Percentiles rank a stretch among this genome's conserved stretches.
phyloP scores from a whole-genome alignment of 345 rosid species.

The Viola odorata region DNA sequence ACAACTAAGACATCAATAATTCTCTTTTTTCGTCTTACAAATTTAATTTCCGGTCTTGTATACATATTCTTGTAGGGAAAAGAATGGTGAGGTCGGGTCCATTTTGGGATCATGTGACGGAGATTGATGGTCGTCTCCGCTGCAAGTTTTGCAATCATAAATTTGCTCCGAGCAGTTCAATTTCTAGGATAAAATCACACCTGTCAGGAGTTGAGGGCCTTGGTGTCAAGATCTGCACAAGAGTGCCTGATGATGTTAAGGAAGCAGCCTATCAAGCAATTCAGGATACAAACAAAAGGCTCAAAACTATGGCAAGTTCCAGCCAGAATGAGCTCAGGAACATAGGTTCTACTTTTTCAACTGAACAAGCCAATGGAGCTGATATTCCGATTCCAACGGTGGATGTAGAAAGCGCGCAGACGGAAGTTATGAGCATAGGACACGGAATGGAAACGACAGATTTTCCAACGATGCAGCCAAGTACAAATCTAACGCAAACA shows the following conservation, averaged over 20 bases:
- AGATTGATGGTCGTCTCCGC: neutral
- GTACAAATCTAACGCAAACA: too few relatives aligned
- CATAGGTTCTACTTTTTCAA: neutral
- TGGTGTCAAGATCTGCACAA: conserved; percentile 2
- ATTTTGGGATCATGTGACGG: conserved; percentile 5
- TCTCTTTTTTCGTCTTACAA: too few relatives aligned
- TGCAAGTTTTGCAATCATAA: conserved; percentile 1
- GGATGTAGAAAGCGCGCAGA: too few relatives aligned
- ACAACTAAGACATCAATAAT: too few relatives aligned
- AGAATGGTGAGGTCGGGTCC: neutral
- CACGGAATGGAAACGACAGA: too few relatives aligned
- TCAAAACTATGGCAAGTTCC: neutral
- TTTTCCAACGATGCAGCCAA: too few relatives aligned
- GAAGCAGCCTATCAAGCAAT: conserved; percentile 6
- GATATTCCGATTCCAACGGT: too few relatives aligned
- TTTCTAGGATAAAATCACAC: conserved; percentile 13
- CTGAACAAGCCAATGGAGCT: neutral
- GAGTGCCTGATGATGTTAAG: conserved; percentile 8
- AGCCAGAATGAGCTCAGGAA: neutral
- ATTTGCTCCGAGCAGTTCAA: conserved; percentile 5
- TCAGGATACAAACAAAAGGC: neutral
- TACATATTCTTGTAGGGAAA: too few relatives aligned
- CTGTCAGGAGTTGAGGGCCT: conserved; percentile 11
- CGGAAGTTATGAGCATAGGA: too few relatives aligned
- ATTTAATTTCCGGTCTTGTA: too few relatives aligned